phyloP scores from a whole-genome alignment of 1,284 basidiomycete genomes.

The Meira nashicola region DNA sequence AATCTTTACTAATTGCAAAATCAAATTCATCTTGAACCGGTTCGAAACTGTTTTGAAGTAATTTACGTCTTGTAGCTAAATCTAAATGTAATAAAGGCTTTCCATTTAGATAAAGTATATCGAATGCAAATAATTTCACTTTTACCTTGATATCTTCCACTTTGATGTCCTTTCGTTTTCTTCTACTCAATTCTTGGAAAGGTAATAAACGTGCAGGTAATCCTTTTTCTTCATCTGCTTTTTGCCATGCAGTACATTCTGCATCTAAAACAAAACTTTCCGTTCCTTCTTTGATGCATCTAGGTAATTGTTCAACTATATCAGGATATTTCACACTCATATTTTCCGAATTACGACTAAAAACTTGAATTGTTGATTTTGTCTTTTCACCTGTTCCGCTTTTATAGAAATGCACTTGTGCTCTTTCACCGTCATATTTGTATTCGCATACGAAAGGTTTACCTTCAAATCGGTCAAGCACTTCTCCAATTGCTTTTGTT shows the following conservation, averaged over 20 bases:
- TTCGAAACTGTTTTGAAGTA: slow-evolving; percentile 75
- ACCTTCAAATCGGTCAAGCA: slow-evolving; percentile 91
- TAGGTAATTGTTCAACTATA: slow-evolving; percentile 83
- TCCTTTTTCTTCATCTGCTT: slow-evolving; percentile 54
- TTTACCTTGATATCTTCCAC: slow-evolving; percentile 91
- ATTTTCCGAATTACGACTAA: slow-evolving; percentile 95
- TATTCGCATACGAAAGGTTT: slow-evolving; percentile 98
- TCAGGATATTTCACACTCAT: slow-evolving; percentile 99
- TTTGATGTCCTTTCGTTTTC: slow-evolving; percentile 96
- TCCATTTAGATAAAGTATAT: slow-evolving; percentile 89
- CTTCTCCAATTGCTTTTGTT: slow-evolving; percentile 97
- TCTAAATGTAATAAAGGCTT: slow-evolving; percentile 54
- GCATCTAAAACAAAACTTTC: slow-evolving; percentile 89
- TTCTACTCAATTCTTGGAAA: slow-evolving; percentile 91
- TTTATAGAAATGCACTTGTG: slow-evolving; percentile 59
- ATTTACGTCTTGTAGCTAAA: slow-evolving; percentile 61
- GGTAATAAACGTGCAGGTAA: slow-evolving; percentile 64
- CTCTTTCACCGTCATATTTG: slow-evolving; percentile 98
- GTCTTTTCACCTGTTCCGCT: slow-evolving; percentile 6
- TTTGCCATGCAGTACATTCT: slow-evolving; percentile 93
- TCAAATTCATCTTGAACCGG: slow-evolving; percentile 82
- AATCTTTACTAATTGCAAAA: slow-evolving; percentile 85
- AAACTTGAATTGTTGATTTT: slow-evolving; percentile 65
- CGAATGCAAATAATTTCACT: slow-evolving; percentile 92
- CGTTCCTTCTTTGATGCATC: slow-evolving; percentile 62